Percentiles rank a stretch among this genome's conserved stretches.
These are phyloP conservation scores for Colletotrichum liriopes DNA, from an alignment of 2,329 filamentous ascomycete species.

Conservation along the genomic window DNA sequence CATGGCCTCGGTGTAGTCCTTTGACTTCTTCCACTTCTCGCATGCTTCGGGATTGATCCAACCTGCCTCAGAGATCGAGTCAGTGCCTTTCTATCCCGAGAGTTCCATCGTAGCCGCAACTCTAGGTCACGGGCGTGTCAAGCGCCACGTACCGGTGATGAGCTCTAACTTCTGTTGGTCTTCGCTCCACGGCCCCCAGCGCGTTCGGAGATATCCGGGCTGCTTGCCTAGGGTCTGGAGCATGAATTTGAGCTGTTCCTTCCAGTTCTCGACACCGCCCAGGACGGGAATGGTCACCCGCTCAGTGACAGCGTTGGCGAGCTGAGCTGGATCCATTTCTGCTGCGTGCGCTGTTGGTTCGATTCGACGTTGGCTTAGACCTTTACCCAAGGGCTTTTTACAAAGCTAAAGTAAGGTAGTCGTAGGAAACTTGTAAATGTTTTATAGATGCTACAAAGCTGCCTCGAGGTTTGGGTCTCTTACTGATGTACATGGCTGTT, in stretches of 20 bases:
- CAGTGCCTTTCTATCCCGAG: not conserved
- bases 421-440: not conserved
- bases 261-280: constrained; percentile 49
- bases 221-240: constrained; percentile 49
- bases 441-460: constrained; percentile 19
- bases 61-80: constrained; percentile 38
- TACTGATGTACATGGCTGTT: not conserved
- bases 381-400: not conserved
- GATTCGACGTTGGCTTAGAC: too few species aligned
- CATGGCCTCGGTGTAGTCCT: constrained; percentile 44
- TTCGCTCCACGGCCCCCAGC: constrained; percentile 50
- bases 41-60: constrained; percentile 46
- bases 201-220: constrained; percentile 49
- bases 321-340: constrained; percentile 39
- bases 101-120: too few species aligned
- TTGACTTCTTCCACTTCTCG: constrained; percentile 44
- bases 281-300: constrained; percentile 47
- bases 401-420: not conserved
- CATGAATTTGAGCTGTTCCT: constrained; percentile 48
- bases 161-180: constrained; percentile 49
- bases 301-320: constrained; percentile 43
- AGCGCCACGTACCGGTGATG: constrained; percentile 45
- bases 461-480: constrained; percentile 10
- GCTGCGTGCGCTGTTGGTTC: not conserved
- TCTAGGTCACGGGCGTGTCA: not conserved